A percentile compares a stretch with the other conserved stretches of the same genome.
These are phyloP conservation scores for Capronia americana DNA, from an alignment of 2,329 filamentous ascomycete species.

Conservation along the genomic window DNA sequence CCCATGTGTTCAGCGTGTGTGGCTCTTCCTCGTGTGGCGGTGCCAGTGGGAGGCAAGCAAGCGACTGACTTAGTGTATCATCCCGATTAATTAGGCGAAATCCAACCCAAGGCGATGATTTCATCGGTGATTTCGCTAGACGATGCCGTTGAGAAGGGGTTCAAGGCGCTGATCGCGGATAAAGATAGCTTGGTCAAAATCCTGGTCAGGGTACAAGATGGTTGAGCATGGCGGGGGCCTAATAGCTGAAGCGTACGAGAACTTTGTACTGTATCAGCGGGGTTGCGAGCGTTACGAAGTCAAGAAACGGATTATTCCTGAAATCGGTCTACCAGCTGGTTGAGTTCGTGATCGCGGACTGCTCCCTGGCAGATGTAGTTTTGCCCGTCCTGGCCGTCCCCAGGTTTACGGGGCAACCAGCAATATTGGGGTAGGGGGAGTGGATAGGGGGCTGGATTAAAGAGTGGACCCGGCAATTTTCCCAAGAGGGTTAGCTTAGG, in stretches of 20 bases:
- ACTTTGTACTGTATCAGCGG: too few relatives aligned
- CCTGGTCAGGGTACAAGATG: constrained; percentile 6
- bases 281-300: too few relatives aligned
- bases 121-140: constrained; percentile 6
- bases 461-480: constrained; percentile 2
- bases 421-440: neutral
- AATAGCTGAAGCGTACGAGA: neutral
- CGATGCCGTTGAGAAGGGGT: constrained; percentile 8
- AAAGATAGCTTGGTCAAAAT: constrained; percentile 12
- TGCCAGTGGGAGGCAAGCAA: too few relatives aligned
- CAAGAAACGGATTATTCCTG: neutral
- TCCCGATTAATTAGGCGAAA: neutral
- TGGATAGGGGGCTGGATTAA: neutral
- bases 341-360: too few relatives aligned
- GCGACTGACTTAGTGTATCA: too few relatives aligned
- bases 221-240: neutral
- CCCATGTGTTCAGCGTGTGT: neutral
- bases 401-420: neutral
- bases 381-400: neutral
- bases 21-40: too few relatives aligned
- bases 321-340: neutral
- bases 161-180: constrained; percentile 9
- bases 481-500: neutral
- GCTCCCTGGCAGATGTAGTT: too few relatives aligned
- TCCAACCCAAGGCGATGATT: constrained; percentile 5